Conservation (phyloP, 345 rosid genomes). For the Bretschneidera sinensis region DNA sequence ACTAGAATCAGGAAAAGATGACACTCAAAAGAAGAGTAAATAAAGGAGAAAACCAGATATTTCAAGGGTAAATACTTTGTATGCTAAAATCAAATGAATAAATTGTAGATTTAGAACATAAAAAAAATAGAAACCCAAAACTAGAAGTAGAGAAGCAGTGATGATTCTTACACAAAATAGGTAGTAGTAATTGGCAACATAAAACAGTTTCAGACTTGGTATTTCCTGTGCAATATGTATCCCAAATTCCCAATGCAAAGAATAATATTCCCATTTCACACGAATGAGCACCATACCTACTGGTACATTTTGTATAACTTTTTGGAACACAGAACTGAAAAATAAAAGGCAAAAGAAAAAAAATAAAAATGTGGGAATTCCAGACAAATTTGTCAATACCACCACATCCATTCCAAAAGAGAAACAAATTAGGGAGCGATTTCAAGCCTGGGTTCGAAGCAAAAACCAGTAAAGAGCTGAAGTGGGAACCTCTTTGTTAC, state of each 20-base stretch:
- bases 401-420: conserved; percentile 18
- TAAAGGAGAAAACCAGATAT: no score
- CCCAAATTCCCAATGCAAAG: conserved; percentile 19
- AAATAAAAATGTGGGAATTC: conserved; percentile 14
- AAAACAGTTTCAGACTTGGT: neutral
- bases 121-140: no score
- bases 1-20: neutral
- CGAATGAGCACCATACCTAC: conserved; percentile 24
- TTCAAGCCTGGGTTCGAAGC: conserved; percentile 76
- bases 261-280: conserved; percentile 27
- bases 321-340: no score
- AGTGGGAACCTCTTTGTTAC: conserved; percentile 78
- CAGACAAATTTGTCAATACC: conserved; percentile 17
- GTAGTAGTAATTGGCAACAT: no score
- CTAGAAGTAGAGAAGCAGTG: no score
- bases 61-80: no score
- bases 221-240: neutral
- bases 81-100: no score
- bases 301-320: conserved; percentile 23
- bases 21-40: no score
- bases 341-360: conserved; percentile 14
- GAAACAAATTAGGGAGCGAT: conserved; percentile 41
- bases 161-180: no score
- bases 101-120: no score
- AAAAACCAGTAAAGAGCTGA: conserved; percentile 79